Percentiles rank a stretch among this genome's conserved stretches.
phyloP scores from a whole-genome alignment of 1,284 basidiomycete species.

The Sanghuangporus weigelae region DNA sequence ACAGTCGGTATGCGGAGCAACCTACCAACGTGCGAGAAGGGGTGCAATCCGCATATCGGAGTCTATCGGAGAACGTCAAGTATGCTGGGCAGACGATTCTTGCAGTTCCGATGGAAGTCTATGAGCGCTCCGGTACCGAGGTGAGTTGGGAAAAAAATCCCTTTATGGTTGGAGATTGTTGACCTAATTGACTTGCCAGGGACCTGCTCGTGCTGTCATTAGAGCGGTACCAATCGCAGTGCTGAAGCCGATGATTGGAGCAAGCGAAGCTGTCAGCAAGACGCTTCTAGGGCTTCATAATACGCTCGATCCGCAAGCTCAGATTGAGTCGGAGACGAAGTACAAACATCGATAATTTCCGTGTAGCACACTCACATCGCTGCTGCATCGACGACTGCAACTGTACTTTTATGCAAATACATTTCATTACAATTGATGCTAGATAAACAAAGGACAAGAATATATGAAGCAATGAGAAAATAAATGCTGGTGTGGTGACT shows the following conservation, averaged over 20 bases:
- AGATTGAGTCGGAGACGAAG: slow-evolving; percentile 80
- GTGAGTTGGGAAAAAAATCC: slow-evolving; percentile 37
- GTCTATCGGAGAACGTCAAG: slow-evolving; percentile 78
- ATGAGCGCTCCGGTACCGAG: slow-evolving; percentile 86
- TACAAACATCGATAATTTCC: slow-evolving; percentile 67
- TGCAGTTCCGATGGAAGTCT: slow-evolving; percentile 98
- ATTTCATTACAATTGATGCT: slow-evolving; percentile 6
- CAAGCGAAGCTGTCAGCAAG: slow-evolving; percentile 93
- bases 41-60: slow-evolving; percentile 85
- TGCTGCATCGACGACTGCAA: neutral
- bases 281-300: slow-evolving; percentile 91
- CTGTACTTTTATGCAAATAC: slow-evolving; percentile 6
- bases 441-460: neutral
- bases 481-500: slow-evolving; percentile 17
- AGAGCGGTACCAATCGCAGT: slow-evolving; percentile 96
- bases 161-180: neutral
- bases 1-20: slow-evolving; percentile 90
- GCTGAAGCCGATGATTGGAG: slow-evolving; percentile 94
- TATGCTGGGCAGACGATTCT: slow-evolving; percentile 97
- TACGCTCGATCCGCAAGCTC: slow-evolving; percentile 75
- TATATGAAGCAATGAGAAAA: neutral
- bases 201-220: slow-evolving; percentile 86
- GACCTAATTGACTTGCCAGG: slow-evolving; percentile 42
- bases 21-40: slow-evolving; percentile 83
- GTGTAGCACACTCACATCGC: neutral